Evolutionary conservation across 495 filamentous ascomycete genomes (phyloP).

Genomic region (Hypoxylon rickii): DNA sequence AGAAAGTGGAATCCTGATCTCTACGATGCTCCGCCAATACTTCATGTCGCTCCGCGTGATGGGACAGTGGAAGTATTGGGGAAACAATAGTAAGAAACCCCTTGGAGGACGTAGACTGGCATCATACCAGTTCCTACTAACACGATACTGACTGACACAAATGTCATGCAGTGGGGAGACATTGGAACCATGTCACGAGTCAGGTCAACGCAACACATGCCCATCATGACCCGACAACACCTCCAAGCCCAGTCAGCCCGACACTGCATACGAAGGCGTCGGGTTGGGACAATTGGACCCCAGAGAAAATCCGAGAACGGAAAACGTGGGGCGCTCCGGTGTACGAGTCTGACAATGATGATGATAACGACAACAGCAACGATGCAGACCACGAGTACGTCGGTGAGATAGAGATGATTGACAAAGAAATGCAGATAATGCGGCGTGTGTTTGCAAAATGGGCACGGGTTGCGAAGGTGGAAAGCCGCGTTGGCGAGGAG

Average conservation of each 20-base stretch:
- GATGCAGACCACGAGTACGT: constrained; percentile 29
- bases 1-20: constrained; percentile 84
- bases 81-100: constrained; percentile 42
- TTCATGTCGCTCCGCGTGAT: constrained; percentile 82
- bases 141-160: constrained; percentile 9
- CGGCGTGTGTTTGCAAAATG: constrained; percentile 71
- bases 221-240: constrained; percentile 43
- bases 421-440: constrained; percentile 53
- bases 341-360: constrained; percentile 43
- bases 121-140: no score
- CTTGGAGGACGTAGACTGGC: neutral
- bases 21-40: constrained; percentile 83
- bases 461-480: constrained; percentile 69
- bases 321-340: constrained; percentile 33
- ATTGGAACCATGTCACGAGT: constrained; percentile 66
- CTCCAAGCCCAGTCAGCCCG: constrained; percentile 36
- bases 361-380: constrained; percentile 32
- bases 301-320: constrained; percentile 50
- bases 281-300: constrained; percentile 50
- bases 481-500: constrained; percentile 48
- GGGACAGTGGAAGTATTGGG: constrained; percentile 73
- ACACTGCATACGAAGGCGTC: constrained; percentile 20
- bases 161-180: constrained; percentile 48
- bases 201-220: constrained; percentile 50
- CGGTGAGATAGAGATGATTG: constrained; percentile 35